Percentiles rank a stretch among this genome's conserved stretches.
These are phyloP conservation scores for Pneumocystis sp. DNA, from an alignment of 1,139 yeast species.

Conservation along the genomic window DNA sequence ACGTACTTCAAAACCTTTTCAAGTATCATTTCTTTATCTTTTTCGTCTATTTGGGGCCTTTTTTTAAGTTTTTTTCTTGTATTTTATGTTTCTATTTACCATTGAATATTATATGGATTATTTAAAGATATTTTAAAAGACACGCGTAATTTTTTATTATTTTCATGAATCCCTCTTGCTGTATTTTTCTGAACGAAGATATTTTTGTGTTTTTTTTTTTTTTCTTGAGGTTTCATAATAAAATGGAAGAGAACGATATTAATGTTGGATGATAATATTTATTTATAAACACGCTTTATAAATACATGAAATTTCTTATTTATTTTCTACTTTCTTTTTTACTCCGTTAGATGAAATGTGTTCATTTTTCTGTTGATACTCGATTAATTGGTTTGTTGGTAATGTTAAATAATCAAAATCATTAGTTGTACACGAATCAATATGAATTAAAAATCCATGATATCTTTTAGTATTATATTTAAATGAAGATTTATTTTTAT, in stretches of 20 bases:
- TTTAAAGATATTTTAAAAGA: not conserved
- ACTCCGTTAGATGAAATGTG: not conserved
- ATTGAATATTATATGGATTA: not conserved
- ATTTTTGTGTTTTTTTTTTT: not conserved
- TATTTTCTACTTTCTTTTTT: not conserved
- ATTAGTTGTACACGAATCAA: not conserved
- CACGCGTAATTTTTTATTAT: not conserved
- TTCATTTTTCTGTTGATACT: not conserved
- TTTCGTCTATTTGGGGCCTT: not conserved
- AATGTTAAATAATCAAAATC: not conserved
- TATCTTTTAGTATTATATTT: not conserved
- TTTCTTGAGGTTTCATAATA: not conserved
- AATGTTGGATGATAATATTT: not conserved
- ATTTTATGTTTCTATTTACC: not conserved
- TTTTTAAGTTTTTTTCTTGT: not conserved
- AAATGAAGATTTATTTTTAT: not conserved
- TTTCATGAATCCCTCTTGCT: not conserved
- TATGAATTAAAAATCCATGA: not conserved
- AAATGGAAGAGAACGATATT: not conserved
- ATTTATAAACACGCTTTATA: not conserved
- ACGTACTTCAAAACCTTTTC: not conserved
- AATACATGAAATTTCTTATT: not conserved
- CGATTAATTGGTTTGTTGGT: not conserved
- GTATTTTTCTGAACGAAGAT: not conserved
- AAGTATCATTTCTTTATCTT: not conserved